Evolutionary conservation across 768 basidiomycete genomes (phyloP), one percentile per base, ranked within the genome.

Genomic region (Gymnopilus dilepis): DNA sequence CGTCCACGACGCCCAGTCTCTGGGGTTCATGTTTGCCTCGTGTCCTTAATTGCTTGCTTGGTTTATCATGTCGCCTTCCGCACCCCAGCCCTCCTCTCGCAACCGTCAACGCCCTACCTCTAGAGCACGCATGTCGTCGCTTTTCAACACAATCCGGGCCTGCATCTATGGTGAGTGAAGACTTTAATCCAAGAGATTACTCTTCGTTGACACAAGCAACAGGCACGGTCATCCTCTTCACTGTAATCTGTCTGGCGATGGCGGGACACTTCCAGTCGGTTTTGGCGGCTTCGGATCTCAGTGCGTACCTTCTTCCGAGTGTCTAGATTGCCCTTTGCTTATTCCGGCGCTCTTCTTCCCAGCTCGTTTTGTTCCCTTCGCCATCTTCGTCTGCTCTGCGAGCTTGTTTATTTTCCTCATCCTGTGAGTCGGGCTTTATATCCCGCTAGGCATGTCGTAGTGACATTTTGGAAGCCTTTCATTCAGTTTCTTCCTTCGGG

Each of bases 301-400:
- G 92, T 94, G 73, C 72, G 89, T 71, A 60, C 37, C 50, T 13
- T 60, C 2, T 40, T 47, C 42, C 19, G 28, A n/a, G 4, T 37
- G 9, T 21, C 12, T 40, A 6, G 54, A 53, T 13, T 33, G 51
- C 22, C 42, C 59, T 31, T 66, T 55, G 52, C 37, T 58, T 45
- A 58, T 56, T 60, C 47, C 61, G 40, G 65, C 50, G n/a, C 31
- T 11, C 21, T 48, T 31, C 30, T 45, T 30, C 56, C 7, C 67
- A 94, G 92, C 92, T 77, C 91, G 88, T 77, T 94, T 94, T 71
- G 87, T 94, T 38, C 92, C 92, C 17, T 91, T 92, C 70, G 88
- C 92, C 56, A 84, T 94, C 70, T 94, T 94, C 67, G 90, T 92
- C 43, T 90, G 87, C 69, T 81, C 82, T 41, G 84, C 83, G 37